Evolutionary conservation across 441 rosid genomes (phyloP), one percentile per base, ranked within the genome.

Genomic region (Erodium moschatum): DNA sequence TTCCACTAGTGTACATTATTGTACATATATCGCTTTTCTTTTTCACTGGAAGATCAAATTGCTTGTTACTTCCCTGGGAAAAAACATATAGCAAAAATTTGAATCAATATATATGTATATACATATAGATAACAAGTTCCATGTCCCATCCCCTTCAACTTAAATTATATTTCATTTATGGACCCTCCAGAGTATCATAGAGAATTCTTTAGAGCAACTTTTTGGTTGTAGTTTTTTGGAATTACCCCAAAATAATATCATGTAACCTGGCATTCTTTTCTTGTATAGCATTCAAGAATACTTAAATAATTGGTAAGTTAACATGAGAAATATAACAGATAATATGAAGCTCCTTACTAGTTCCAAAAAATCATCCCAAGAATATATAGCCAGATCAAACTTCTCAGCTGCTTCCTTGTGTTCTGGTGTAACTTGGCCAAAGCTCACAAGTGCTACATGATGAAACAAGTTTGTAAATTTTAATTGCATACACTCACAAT

Each of bases 1-100:
- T 94, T 73, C 99, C 99, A 8, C 99, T 91, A 5, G 99, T 94
- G 73, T 94, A 94, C 99, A 91, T 94, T 48, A 91, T 29, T 63
- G 97, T 94, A 78, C 97, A 91, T 64, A 94, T 90, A 70, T 91
- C 97, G 48, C 77, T 81, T 80, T 84, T 79, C 77, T 73, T 81
- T 72, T 86, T 91, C 72, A 52, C 77, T 0, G 97, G 97, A 70
- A 89, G 90, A 54, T 91, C 97, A 80, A 79, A 86, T 21, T 84
- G 79, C 63, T 88, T 83, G 69, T 68, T 73, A 73, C 75, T 88
- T 75, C 97, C 94, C 97, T 94, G 77, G 67, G 74, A 52, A 52
- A 69, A 1, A 62, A 9, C 7, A 29, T 24, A 27, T 27, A 12
- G 27, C n/a, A 40, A 42, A 58, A 24, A 24, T 15, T 13, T 46